A percentile compares a stretch with the other conserved stretches of the same genome.
Evolutionary conservation across 352 stramenopile species (phyloP).

Genomic region (Globisporangium abappressorium): DNA sequence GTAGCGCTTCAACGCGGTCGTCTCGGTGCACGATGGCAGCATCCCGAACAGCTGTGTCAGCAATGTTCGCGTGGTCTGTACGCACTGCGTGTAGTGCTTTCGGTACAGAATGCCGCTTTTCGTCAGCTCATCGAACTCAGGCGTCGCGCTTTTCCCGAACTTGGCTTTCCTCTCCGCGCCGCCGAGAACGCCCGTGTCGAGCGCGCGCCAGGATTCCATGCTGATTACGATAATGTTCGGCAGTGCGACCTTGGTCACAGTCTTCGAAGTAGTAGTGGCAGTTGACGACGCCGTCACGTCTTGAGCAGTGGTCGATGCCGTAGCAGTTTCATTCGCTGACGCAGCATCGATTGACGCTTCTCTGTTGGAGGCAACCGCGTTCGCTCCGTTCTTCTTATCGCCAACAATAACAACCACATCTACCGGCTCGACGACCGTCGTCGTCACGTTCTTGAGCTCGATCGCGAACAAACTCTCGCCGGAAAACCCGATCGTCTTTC

Average conservation of each 20-base stretch:
- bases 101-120: constrained; percentile 54
- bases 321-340: not conserved
- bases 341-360: not conserved
- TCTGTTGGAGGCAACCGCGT: not conserved
- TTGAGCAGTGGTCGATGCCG: not conserved
- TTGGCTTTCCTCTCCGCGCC: constrained; percentile 38
- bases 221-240: constrained; percentile 77
- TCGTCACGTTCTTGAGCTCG: constrained; percentile 35
- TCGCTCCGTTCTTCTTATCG: constrained; percentile 5
- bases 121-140: constrained; percentile 55
- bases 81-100: constrained; percentile 70
- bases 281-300: constrained; percentile 1
- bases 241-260: constrained; percentile 11
- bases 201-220: constrained; percentile 65
- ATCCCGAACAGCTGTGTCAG: constrained; percentile 73
- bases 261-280: not conserved
- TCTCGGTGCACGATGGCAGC: constrained; percentile 66
- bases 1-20: constrained; percentile 56
- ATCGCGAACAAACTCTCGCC: constrained; percentile 26
- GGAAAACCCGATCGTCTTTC: not conserved
- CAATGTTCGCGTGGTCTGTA: constrained; percentile 64
- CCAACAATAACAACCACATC: not conserved
- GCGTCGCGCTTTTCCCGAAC: constrained; percentile 48
- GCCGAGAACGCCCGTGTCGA: constrained; percentile 68
- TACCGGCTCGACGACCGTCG: not conserved